phyloP scores from a whole-genome alignment of 768 basidiomycete genomes.

The Tricholoma bakamatsutake region DNA sequence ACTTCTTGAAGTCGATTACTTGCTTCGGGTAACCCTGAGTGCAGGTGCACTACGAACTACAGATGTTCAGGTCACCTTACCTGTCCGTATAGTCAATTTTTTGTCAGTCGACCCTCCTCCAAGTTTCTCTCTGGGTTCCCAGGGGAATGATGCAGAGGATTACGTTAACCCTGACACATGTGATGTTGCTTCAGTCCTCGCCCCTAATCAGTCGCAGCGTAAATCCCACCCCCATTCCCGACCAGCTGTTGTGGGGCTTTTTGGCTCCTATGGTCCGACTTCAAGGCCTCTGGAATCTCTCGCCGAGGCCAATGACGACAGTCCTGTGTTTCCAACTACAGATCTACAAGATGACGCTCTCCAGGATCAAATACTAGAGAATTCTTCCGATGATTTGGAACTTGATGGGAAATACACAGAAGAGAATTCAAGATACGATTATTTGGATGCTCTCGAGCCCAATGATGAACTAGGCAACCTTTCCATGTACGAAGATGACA shows the following conservation, averaged over 20 bases:
- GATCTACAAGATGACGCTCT: background rate
- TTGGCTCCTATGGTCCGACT: background rate
- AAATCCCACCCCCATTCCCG: background rate
- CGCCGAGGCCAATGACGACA: constrained; percentile 4
- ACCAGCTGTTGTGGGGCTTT: background rate
- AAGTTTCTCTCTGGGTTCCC: constrained; percentile 19
- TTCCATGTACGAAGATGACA: constrained; percentile 23
- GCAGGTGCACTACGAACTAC: constrained; percentile 49
- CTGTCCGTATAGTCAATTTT: constrained; percentile 76
- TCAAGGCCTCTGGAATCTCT: constrained; percentile 4
- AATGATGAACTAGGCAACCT: constrained; percentile 15
- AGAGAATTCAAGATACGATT: background rate
- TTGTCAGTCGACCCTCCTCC: constrained; percentile 82
- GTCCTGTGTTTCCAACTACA: background rate
- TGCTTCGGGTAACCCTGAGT: constrained; percentile 57
- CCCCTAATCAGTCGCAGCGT: background rate
- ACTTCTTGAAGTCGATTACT: constrained; percentile 74
- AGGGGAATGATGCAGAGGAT: background rate
- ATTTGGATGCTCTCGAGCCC: constrained; percentile 1
- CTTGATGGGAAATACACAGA: constrained; percentile 3
- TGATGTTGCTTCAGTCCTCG: background rate
- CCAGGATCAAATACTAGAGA: background rate
- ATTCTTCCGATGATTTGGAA: constrained; percentile 3
- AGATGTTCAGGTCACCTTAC: constrained; percentile 66
- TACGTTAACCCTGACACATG: too few relatives aligned